phyloP scores from a whole-genome alignment of 257 asterid species.

The Solanum dulcamara region DNA sequence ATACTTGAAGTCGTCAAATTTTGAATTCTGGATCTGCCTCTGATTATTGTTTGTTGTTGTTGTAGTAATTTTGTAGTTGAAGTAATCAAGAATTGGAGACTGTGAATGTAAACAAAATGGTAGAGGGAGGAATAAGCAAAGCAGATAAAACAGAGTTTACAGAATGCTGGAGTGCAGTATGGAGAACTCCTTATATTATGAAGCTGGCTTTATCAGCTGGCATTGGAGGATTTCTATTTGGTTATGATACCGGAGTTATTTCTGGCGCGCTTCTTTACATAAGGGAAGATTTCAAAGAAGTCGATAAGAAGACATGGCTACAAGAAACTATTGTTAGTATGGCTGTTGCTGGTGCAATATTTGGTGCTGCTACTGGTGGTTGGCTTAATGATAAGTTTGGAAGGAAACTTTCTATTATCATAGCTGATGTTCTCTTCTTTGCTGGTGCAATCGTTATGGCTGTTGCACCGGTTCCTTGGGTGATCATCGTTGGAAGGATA shows the following conservation, averaged over 20 bases:
- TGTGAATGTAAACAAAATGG: conserved; percentile 3
- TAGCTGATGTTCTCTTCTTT: conserved; percentile 1
- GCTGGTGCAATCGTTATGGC: conserved; percentile 3
- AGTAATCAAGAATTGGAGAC: not conserved
- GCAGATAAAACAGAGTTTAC: conserved; percentile 23
- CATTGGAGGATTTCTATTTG: conserved; percentile 29
- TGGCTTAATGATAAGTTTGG: conserved; percentile 6
- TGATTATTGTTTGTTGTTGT: not conserved
- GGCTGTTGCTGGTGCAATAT: conserved; percentile 12
- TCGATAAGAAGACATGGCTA: conserved; percentile 25
- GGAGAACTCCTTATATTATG: conserved; percentile 29
- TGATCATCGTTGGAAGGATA: conserved; percentile 1
- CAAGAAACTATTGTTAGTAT: conserved; percentile 14
- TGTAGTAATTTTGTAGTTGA: not conserved
- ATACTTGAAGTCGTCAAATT: not conserved
- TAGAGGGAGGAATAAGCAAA: conserved; percentile 20
- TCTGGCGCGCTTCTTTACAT: conserved; percentile 37
- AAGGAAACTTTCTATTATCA: not conserved
- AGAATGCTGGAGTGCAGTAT: conserved; percentile 23
- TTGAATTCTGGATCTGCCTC: not conserved
- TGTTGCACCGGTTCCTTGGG: conserved; percentile 1
- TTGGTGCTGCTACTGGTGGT: conserved; percentile 9
- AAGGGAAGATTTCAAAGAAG: conserved; percentile 20
- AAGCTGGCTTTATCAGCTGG: conserved; percentile 29
- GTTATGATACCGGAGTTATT: conserved; percentile 29